A percentile compares a stretch with the other conserved stretches of the same genome.
These are phyloP conservation scores for Edaphochlamys debaryana DNA, from an alignment of 139 green algal genomes.

Conservation along the genomic window DNA sequence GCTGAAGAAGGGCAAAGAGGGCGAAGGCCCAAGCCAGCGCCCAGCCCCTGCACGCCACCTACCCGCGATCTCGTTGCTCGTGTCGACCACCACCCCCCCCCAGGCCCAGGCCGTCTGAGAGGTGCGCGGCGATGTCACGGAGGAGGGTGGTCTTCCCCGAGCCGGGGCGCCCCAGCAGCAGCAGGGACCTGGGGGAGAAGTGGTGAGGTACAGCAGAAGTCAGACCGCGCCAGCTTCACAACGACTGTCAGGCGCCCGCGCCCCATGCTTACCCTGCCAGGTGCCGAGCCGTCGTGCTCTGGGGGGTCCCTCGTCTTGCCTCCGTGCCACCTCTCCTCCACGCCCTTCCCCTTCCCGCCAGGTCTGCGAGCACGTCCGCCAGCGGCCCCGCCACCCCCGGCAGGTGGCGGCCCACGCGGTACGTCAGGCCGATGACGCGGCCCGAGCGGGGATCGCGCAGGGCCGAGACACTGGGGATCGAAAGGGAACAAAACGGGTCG, in stretches of 20 bases:
- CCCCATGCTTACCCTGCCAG: too few relatives aligned
- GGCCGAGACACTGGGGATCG: constrained; percentile 37
- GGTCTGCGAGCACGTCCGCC: constrained; percentile 66
- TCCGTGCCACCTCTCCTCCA: too few relatives aligned
- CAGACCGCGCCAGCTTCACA: too few relatives aligned
- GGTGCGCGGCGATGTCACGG: background rate
- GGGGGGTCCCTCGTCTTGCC: too few relatives aligned
- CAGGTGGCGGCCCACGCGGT: constrained; percentile 72
- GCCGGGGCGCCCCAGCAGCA: constrained; percentile 25
- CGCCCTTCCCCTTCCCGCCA: constrained; percentile 23
- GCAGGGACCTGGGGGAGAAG: constrained; percentile 4
- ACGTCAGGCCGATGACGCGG: constrained; percentile 72
- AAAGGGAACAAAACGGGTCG: background rate
- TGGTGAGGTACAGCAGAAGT: background rate
- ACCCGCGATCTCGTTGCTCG: constrained; percentile 62
- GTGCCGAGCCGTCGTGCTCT: too few relatives aligned
- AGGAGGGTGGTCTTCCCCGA: constrained; percentile 37
- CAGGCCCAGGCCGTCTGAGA: constrained; percentile 2
- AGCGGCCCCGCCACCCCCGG: constrained; percentile 51
- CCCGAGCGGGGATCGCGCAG: background rate
- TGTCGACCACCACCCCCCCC: constrained; percentile 17
- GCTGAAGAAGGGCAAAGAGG: background rate
- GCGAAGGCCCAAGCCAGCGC: too few relatives aligned
- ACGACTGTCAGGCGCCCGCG: too few relatives aligned
- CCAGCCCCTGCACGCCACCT: background rate